Evolutionary conservation across 139 green algal genomes (phyloP), one percentile per base, ranked within the genome.

Genomic region (Chlamydomonas incerta): DNA sequence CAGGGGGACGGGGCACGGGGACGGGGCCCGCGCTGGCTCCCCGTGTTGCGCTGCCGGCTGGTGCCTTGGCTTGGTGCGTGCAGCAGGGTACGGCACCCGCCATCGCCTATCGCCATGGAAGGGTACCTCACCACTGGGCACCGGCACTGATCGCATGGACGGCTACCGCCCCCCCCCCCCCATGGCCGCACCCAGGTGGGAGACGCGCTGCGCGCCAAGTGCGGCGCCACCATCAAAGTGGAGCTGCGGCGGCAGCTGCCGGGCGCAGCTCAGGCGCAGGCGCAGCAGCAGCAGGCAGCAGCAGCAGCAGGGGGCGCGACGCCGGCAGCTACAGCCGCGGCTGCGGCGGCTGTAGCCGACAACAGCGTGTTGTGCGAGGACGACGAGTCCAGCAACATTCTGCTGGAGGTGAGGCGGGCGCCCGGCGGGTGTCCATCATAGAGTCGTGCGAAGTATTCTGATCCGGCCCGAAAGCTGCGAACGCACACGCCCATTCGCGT

Each of bases 161-260:
- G n/a, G n/a, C 52, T 58, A 11, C 52, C 52, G 52, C 52, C 52
- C 15, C 52, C 52, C 15, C 52, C 52, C 52, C 52, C 52, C 52
- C 52, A 58, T 62, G 55, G 9, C 9, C 55, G 41, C 41, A 50
- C 8, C 6, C 21, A 62, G 55, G 55, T 62, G n/a, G 93, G 94
- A 60, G 95, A 98, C 52, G 29, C 90, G 37, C 90, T 98, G 72
- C 92, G 92, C 68, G 92, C 94, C 28, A 95, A 96, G 81, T 98
- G 95, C 83, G 89, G 93, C 9, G 93, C 93, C 14, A 85, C 85
- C 57, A 96, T 98, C 58, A 81, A 91, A 0, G 86, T 98, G 24
- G 94, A 97, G 88, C 66, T 97, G 24, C 88, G 33, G 37, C 71
- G 52, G 35, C 55, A 1, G 41, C 41, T 50, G 41, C 41, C 41